These are phyloP conservation scores for apple (Malus domestica) DNA, from an alignment of 306 rosid species.

Conservation along the genomic window ASM211411v1 NC_041805.1:7035001-7035500, in stretches of 20 bases:
- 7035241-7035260: constrained; percentile 20
- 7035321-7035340: constrained; percentile 57
- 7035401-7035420: constrained; percentile 34
- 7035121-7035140: constrained; percentile 1
- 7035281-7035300: constrained; percentile 34
- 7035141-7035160: constrained; percentile 16
- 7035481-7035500: constrained; percentile 44
- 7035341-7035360: constrained; percentile 18
- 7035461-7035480: constrained; percentile 34
- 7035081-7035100: constrained; percentile 40
- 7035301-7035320: constrained; percentile 58
- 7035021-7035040: constrained; percentile 50
- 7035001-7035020: constrained; percentile 33
- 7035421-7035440: constrained; percentile 51
- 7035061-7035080: constrained; percentile 59
- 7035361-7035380: constrained; percentile 75
- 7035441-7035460: constrained; percentile 71
- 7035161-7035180: constrained; percentile 34
- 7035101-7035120: constrained; percentile 44
- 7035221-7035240: constrained; percentile 13
- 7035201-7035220: constrained; percentile 33
- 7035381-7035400: constrained; percentile 52
- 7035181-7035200: constrained; percentile 63
- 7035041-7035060: constrained; percentile 83
- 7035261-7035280: constrained; percentile 39